Percentiles rank a stretch among this genome's conserved stretches.
phyloP scores from a whole-genome alignment of 495 filamentous ascomycete species.

The Hapsidospora chrysogenum region DNA sequence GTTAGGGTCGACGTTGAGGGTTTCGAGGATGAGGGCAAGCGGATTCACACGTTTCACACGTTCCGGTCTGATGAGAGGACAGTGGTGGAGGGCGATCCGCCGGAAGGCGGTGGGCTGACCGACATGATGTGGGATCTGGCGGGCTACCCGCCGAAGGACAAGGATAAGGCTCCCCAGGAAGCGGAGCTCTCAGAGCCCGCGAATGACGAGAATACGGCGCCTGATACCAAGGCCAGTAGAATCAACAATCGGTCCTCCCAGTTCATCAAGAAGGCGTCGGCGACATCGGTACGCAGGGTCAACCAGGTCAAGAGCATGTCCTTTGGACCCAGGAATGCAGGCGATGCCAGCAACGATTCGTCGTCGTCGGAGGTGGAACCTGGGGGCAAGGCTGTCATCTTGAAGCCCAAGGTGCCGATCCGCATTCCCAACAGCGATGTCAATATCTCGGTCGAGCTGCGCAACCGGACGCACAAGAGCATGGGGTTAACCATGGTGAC shows the following conservation, averaged over 20 bases:
- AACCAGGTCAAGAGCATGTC: neutral
- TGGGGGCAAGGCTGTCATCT: conserved; percentile 52
- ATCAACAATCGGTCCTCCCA: neutral
- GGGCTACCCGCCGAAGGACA: conserved; percentile 17
- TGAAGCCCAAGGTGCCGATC: conserved; percentile 45
- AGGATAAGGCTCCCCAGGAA: conserved; percentile 9
- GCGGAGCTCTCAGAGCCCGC: conserved; percentile 10
- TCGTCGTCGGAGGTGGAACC: conserved; percentile 13
- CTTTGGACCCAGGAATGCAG: neutral
- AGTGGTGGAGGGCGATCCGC: conserved; percentile 43
- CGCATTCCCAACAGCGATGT: conserved; percentile 66
- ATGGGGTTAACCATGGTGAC: conserved; percentile 82
- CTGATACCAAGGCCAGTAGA: conserved; percentile 4
- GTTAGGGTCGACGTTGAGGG: conserved; percentile 80
- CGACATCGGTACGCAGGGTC: neutral
- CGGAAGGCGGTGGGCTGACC: conserved; percentile 25
- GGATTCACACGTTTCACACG: conserved; percentile 66
- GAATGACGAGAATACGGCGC: conserved; percentile 7
- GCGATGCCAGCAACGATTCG: neutral
- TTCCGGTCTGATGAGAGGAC: conserved; percentile 60
- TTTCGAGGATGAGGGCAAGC: conserved; percentile 72
- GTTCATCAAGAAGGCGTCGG: conserved; percentile 1
- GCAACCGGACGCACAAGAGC: conserved; percentile 49
- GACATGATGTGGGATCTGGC: conserved; percentile 37
- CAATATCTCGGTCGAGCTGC: conserved; percentile 73